phyloP scores from a whole-genome alignment of 2,329 filamentous ascomycete species.

The Neonectria punicea region DNA sequence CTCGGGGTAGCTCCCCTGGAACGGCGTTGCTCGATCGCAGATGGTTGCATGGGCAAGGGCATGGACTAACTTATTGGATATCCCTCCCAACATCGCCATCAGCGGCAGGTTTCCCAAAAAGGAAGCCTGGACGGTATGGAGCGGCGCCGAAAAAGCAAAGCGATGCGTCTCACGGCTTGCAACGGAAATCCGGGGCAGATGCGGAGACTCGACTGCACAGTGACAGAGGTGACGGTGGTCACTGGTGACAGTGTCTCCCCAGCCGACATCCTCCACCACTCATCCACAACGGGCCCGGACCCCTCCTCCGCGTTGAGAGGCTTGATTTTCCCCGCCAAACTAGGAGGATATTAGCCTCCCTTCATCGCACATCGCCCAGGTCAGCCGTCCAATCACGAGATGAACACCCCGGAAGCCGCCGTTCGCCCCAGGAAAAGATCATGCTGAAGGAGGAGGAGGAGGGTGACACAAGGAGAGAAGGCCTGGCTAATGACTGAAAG shows the following conservation, averaged over 20 bases:
- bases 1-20: slow-evolving; percentile 9
- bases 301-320: slow-evolving; percentile 7
- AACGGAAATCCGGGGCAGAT: slow-evolving; percentile 26
- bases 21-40: slow-evolving; percentile 8
- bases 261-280: not conserved
- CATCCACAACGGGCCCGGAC: slow-evolving; percentile 17
- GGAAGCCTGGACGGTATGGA: slow-evolving; percentile 2
- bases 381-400: slow-evolving; percentile 16
- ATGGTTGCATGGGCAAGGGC: not conserved
- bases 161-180: slow-evolving; percentile 16
- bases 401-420: slow-evolving; percentile 7
- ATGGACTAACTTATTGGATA: not conserved
- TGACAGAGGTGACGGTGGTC: not conserved
- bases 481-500: slow-evolving; percentile 1
- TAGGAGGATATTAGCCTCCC: slow-evolving; percentile 1
- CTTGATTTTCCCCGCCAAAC: slow-evolving; percentile 2
- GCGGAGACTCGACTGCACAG: slow-evolving; percentile 14
- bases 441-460: not conserved
- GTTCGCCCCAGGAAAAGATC: slow-evolving; percentile 2
- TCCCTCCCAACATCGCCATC: not conserved
- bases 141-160: slow-evolving; percentile 4
- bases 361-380: not conserved
- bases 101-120: slow-evolving; percentile 21
- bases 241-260: not conserved
- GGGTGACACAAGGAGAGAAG: not conserved